phyloP scores from a whole-genome alignment of 192 early-diverging fungal species.

The Phycomyces blakesleeanus region DNA sequence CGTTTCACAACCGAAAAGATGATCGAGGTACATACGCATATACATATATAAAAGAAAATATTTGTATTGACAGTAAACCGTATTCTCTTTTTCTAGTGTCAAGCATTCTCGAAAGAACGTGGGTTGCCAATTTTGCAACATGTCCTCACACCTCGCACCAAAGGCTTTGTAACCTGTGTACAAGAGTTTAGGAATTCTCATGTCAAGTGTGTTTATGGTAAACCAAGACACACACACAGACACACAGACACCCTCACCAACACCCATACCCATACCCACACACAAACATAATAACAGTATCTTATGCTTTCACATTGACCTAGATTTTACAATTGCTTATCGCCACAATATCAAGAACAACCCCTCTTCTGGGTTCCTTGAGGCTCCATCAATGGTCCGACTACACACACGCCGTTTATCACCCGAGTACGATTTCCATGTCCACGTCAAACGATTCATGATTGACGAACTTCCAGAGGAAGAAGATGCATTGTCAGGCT shows the following conservation, averaged over 20 bases:
- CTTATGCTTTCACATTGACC: not conserved
- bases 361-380: constrained; percentile 31
- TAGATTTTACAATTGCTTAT: constrained; percentile 54
- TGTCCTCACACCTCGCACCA: constrained; percentile 52
- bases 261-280: no score
- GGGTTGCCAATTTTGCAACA: constrained; percentile 44
- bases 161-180: constrained; percentile 52
- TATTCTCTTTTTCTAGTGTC: constrained; percentile 25
- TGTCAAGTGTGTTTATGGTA: constrained; percentile 58
- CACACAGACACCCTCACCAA: no score
- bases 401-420: constrained; percentile 40
- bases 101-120: constrained; percentile 44
- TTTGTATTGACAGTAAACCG: not conserved
- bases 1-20: constrained; percentile 48
- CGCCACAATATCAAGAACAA: constrained; percentile 30
- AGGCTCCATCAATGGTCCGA: constrained; percentile 49
- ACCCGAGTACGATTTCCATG: constrained; percentile 68
- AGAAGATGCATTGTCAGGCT: constrained; percentile 65
- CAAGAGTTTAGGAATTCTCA: constrained; percentile 49
- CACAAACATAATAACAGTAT: no score
- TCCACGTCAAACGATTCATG: constrained; percentile 70
- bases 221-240: no score
- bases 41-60: not conserved
- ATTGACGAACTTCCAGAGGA: constrained; percentile 68
- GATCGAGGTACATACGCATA: constrained; percentile 22